phyloP scores from a whole-genome alignment of 257 asterid genomes.

The Gynochthodes officinalis region DNA sequence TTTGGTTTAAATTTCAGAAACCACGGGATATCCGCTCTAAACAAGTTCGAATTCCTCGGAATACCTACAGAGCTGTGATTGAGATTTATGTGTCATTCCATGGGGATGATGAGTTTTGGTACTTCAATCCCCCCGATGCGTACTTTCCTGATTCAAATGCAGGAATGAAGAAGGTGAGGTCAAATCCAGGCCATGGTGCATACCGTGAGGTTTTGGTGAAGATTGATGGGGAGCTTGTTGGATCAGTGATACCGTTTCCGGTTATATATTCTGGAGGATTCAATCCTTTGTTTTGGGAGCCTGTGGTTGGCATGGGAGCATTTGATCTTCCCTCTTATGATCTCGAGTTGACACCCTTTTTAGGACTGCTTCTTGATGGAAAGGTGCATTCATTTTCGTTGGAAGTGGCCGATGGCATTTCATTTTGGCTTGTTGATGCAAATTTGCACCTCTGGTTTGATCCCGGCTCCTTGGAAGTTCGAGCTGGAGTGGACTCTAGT shows the following conservation, averaged over 20 bases:
- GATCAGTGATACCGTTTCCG: conserved; percentile 75
- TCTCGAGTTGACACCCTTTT: conserved; percentile 62
- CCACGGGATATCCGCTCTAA: conserved; percentile 40
- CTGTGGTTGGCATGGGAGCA: conserved; percentile 81
- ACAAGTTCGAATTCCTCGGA: conserved; percentile 46
- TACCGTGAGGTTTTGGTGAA: conserved; percentile 65
- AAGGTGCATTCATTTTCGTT: conserved; percentile 48
- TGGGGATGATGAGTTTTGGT: conserved; percentile 88
- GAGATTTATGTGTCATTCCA: conserved; percentile 77
- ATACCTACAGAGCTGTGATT: conserved; percentile 67
- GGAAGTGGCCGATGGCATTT: conserved; percentile 52
- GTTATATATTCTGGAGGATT: conserved; percentile 78
- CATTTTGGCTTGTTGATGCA: conserved; percentile 81
- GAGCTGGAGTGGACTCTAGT: conserved; percentile 40
- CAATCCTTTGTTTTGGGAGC: conserved; percentile 85
- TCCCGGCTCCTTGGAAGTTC: conserved; percentile 33
- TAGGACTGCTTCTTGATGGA: conserved; percentile 56
- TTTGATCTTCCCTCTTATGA: conserved; percentile 83
- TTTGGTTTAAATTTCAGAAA: conserved; percentile 66
- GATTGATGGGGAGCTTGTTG: conserved; percentile 56
- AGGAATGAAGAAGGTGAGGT: conserved; percentile 32
- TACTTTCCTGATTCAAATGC: conserved; percentile 61
- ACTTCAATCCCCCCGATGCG: conserved; percentile 78
- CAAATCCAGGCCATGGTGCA: conserved; percentile 62
- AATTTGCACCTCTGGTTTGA: conserved; percentile 87